Evolutionary conservation across 768 basidiomycete species (phyloP).

Genomic region (Lepiota brunneoincarnata): DNA sequence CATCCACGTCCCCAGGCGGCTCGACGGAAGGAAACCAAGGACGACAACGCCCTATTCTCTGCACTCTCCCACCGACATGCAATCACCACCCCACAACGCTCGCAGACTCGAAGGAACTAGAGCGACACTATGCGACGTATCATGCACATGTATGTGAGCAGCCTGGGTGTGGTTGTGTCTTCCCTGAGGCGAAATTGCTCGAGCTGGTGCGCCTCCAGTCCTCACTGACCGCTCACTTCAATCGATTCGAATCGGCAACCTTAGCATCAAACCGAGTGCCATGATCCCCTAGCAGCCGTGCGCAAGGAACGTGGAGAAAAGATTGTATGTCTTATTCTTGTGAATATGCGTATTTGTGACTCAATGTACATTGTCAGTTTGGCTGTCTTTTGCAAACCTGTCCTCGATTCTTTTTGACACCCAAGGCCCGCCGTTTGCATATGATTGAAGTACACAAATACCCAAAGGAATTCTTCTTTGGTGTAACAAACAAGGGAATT

Average conservation of each 20-base stretch:
- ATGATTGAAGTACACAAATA: slow-evolving; percentile 80
- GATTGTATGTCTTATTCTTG: slow-evolving; percentile 52
- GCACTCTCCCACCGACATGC: slow-evolving; percentile 84
- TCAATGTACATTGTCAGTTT: slow-evolving; percentile 45
- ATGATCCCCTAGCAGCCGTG: slow-evolving; percentile 80
- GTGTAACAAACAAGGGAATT: slow-evolving; percentile 88
- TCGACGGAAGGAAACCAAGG: background rate
- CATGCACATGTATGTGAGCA: slow-evolving; percentile 82
- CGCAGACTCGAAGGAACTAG: slow-evolving; percentile 64
- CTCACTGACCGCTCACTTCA: slow-evolving; percentile 1
- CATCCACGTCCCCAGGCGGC: slow-evolving; percentile 10
- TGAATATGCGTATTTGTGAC: slow-evolving; percentile 8
- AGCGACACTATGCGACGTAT: slow-evolving; percentile 79
- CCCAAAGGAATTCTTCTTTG: slow-evolving; percentile 89
- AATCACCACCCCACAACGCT: slow-evolving; percentile 64
- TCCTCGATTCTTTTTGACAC: slow-evolving; percentile 59
- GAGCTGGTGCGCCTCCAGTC: slow-evolving; percentile 61
- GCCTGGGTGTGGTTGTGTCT: slow-evolving; percentile 70
- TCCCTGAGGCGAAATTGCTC: slow-evolving; percentile 77
- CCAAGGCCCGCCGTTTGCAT: slow-evolving; percentile 76
- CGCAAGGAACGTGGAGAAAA: slow-evolving; percentile 80
- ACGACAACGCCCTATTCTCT: slow-evolving; percentile 30
- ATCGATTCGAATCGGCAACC: slow-evolving; percentile 10
- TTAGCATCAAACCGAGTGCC: slow-evolving; percentile 83
- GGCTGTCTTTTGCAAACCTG: slow-evolving; percentile 71